Evolutionary conservation across 371 early-diverging fungal genomes (phyloP), one percentile per base, ranked within the genome.

Genomic region (Nematocida sp.): DNA sequence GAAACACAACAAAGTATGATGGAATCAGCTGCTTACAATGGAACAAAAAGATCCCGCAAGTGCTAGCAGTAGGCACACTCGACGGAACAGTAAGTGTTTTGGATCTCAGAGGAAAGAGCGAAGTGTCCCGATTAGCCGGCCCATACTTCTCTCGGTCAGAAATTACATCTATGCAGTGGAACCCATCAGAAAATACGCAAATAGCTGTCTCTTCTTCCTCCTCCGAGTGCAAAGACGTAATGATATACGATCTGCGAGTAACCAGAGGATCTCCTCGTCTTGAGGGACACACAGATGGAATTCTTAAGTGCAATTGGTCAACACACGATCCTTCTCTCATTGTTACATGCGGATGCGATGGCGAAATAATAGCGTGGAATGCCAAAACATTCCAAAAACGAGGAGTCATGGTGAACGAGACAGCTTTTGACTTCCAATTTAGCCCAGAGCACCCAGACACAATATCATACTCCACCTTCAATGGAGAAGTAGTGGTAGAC

Each of bases 1-100:
- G 80, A 25, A 77, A 80, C 11, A 63, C 63, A 0, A 68, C 65
- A 54, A 45, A 78, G 51, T 54, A 45, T 38, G 66, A 51, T 2
- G 65, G 64, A 20, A 81, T 82, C 23, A 75, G 77, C 38, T 76
- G 61, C 23, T 56, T 84, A 1, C 47, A 78, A 23, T 84, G 81
- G 81, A 84, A 84, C 60, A 61, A 60, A 5, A 82, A 80, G 42
- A 80, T 82, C 5, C 65, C 80, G 9, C 80, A 82, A 36, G 80
- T 84, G 9, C 42, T 84, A 0, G 59, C 66, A 40, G 79, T 78
- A 11, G 82, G 82, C 1, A 82, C 82, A 9, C 65, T 47, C 11
- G 71, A 78, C 49, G 82, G 82, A 38, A 55, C 47, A 36, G 77
- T 84, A 26, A 65, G 80, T 26, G 54, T 84, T 30, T 26, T 84